Evolutionary conservation across 2,329 filamentous ascomycete genomes (phyloP), one percentile per base, ranked within the genome.

Genomic region (Colletotrichum liriopes): DNA sequence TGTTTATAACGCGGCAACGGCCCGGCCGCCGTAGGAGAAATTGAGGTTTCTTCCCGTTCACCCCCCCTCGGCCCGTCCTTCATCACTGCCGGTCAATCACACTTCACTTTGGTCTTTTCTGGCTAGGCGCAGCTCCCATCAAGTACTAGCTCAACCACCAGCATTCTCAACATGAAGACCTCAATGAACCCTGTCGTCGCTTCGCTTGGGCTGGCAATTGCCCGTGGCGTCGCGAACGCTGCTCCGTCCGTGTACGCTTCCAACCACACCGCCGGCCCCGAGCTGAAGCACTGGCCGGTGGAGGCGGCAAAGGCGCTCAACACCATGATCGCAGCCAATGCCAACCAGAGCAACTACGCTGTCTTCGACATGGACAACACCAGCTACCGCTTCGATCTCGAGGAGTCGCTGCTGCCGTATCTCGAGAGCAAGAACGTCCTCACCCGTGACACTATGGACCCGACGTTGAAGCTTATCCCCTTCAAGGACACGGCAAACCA

Each of bases 291-390:
- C 73, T 84, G 82, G 83, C 82, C 82, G 7, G 62, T 74, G 6
- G 73, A 76, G 8, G 82, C 82, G 0, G 83, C 82, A 5, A 76
- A 75, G 32, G 76, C 79, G 3, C 77, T 84, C 59, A 77, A 82
- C 67, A 74, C 74, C 43, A 83, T 84, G 82, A 84, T 84, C 65
- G 74, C 76, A 1, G 75, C 75, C 64, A 84, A 84, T 66, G 81
- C 81, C 29, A 77, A 84, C 77, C 74, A 77, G 56, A 80, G 81
- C 32, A 78, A 79, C 63, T 84, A 82, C 55, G 82, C 83, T 16
- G 78, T 82, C 32, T 84, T 84, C 56, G 82, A 85, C 77, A 85
- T 85, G 84, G 84, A 85, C 78, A 85, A 85, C 76, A 85, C 84
- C 3, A 81, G 80, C 73, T 85, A 81, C 47, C 79, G 79, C 60